Evolutionary conservation across 2,329 filamentous ascomycete genomes (phyloP).

Genomic region (Diaporthe sp.): DNA sequence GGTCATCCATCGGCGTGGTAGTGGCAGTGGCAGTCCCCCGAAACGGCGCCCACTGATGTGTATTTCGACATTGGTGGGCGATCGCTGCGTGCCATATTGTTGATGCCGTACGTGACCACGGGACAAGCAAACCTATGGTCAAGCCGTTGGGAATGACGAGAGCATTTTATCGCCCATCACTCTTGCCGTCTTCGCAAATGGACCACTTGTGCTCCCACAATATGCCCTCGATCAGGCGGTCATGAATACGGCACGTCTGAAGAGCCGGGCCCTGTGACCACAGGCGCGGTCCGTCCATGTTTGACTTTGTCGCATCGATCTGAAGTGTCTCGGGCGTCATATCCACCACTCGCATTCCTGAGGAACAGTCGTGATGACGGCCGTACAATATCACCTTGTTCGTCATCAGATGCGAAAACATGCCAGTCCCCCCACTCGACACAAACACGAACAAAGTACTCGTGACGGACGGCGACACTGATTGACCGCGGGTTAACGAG

Average conservation of each 20-base stretch:
- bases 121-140: background rate
- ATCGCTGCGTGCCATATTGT: conserved; percentile 6
- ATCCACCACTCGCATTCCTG: conserved; percentile 30
- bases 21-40: background rate
- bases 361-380: conserved; percentile 47
- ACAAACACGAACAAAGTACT: conserved; percentile 15
- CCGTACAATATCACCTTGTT: conserved; percentile 50
- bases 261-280: conserved; percentile 16
- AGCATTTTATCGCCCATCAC: conserved; percentile 44
- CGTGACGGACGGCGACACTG: conserved; percentile 36
- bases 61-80: background rate
- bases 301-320: conserved; percentile 25
- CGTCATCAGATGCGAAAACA: conserved; percentile 42
- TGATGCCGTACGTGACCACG: conserved; percentile 16
- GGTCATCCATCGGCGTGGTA: background rate
- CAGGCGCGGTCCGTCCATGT: conserved; percentile 9
- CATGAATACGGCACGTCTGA: background rate
- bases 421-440: conserved; percentile 22
- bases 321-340: conserved; percentile 19
- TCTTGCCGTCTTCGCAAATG: conserved; percentile 44
- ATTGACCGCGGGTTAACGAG: conserved; percentile 33
- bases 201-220: background rate
- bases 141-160: conserved; percentile 34
- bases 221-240: conserved; percentile 22
- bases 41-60: background rate